A percentile compares a stretch with the other conserved stretches of the same genome.
Evolutionary conservation across 192 early-diverging fungal species (phyloP).

Genomic region (Linnemannia zychae): DNA sequence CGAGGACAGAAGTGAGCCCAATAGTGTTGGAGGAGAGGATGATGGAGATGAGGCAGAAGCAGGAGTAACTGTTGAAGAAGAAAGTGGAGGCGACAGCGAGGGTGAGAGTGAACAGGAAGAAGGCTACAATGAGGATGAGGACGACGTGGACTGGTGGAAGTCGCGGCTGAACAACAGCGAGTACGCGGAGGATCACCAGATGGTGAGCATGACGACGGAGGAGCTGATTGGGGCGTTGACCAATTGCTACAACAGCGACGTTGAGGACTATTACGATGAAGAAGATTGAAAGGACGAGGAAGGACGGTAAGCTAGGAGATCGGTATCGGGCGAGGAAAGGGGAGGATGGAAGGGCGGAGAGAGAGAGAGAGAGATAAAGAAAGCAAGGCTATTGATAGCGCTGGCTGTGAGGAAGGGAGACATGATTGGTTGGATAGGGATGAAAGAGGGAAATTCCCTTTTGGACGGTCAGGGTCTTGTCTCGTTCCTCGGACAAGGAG

Average conservation of each 20-base stretch:
- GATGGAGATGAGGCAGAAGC: neutral
- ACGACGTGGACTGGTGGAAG: conserved; percentile 44
- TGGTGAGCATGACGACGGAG: conserved; percentile 54
- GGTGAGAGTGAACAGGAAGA: neutral
- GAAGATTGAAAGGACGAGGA: neutral
- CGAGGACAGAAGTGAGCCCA: neutral
- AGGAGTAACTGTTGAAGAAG: neutral
- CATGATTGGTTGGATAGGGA: neutral
- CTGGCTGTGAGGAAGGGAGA: neutral
- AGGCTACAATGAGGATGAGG: conserved; percentile 15
- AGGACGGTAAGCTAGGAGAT: neutral
- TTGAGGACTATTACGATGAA: conserved; percentile 44
- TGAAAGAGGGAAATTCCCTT: neutral
- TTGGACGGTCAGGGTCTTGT: neutral
- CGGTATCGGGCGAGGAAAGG: neutral
- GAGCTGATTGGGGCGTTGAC: conserved; percentile 49
- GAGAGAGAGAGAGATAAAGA: neutral
- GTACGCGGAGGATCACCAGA: conserved; percentile 42
- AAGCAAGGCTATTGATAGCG: neutral
- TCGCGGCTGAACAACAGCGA: conserved; percentile 47
- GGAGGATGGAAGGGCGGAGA: neutral
- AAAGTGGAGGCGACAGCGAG: neutral
- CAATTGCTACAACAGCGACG: conserved; percentile 40
- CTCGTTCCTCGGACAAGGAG: neutral
- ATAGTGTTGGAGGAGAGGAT: neutral